Evolutionary conservation across 2,329 filamentous ascomycete species (phyloP), one percentile per base, ranked within the genome.

Genomic region (Arthrobotrys conoides): DNA sequence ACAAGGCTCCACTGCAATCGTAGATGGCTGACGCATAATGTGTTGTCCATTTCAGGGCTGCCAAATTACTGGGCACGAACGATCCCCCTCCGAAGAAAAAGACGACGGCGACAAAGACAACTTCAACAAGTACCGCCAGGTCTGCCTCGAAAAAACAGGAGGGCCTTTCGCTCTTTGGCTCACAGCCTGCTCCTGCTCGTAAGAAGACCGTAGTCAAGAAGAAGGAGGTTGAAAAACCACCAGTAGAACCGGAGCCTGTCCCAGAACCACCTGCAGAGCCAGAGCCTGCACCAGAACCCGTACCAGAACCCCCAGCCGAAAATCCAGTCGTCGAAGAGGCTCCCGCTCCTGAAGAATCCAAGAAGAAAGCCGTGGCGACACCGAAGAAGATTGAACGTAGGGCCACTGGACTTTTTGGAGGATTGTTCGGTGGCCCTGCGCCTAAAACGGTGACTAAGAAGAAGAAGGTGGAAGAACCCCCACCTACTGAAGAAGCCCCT

Each of bases 161-260:
- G 18, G 75, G 75, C 0, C 55, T 68, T 4, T 78, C 75, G 64
- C 68, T 78, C 5, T 69, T 72, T 38, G 44, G 71, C 14, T 55
- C 68, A 1, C 44, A 49, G 33, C 44, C 68, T 12, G 51, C 67
- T 18, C 68, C 67, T 24, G 27, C 64, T 38, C 55, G 75, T 22
- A 78, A 69, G 46, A 78, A 78, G 63, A 78, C 68, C 0, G 73
- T 77, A 22, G 57, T 71, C 9, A 78, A 78, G 51, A 78, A 78
- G 44, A 65, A 64, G 27, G 75, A 78, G 38, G 51, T 59, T 6
- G 69, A 66, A 12, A 49, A 22, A 41, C 48, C 48, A 12, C 48
- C 48, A 24, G 20, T 16, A 14, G 68, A 44, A 33, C 48, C 59
- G 0, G 66, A 70, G 12, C 51, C 66, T 3, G 63, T 38, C 14